Conservation (phyloP, 306 rosid genomes). For the Vicia sativa region DNA sequence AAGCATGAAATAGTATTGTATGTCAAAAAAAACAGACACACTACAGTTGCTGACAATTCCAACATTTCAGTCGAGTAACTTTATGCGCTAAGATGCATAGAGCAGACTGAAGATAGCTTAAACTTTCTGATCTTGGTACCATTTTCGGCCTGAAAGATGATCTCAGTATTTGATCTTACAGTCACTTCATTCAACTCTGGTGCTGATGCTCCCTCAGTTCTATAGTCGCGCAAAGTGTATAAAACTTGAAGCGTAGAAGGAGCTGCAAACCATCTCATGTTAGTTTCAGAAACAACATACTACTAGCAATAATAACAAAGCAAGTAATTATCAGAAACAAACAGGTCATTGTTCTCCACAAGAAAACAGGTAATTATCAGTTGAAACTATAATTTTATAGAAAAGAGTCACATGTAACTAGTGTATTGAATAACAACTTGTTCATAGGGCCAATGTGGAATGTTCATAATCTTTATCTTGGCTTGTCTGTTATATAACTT, state of each 20-base stretch:
- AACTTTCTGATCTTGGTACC: conserved; percentile 63
- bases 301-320: conserved; percentile 2
- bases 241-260: conserved; percentile 83
- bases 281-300: conserved; percentile 30
- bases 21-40: conserved; percentile 1
- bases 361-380: conserved; percentile 20
- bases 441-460: not conserved
- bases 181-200: conserved; percentile 72
- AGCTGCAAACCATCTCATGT: conserved; percentile 56
- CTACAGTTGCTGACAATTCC: not conserved
- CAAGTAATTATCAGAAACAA: no score
- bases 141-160: conserved; percentile 66
- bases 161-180: conserved; percentile 80
- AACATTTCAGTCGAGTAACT: conserved; percentile 9
- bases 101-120: conserved; percentile 70
- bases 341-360: conserved; percentile 3
- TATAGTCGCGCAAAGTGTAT: conserved; percentile 67
- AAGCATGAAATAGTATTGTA: not conserved
- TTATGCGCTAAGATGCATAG: conserved; percentile 82
- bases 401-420: not conserved
- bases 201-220: conserved; percentile 67
- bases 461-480: not conserved
- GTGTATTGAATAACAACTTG: not conserved
- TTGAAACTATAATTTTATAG: conserved; percentile 13
- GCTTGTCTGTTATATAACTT: conserved; percentile 10